phyloP scores from a whole-genome alignment of 2,329 filamentous ascomycete species.

The Aspergillus costaricaensis region DNA sequence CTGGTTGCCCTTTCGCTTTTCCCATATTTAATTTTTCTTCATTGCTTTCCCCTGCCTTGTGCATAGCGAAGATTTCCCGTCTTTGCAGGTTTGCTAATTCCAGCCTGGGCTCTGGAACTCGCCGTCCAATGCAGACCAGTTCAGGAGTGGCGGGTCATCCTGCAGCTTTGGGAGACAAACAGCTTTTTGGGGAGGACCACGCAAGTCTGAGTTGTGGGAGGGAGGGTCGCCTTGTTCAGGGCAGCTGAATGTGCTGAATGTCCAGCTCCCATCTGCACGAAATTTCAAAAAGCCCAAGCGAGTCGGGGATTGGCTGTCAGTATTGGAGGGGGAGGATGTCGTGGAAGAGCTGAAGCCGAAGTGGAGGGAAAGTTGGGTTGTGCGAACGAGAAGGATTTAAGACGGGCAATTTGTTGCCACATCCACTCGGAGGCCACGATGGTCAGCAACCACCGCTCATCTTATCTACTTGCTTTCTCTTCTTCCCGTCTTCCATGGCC shows the following conservation, averaged over 20 bases:
- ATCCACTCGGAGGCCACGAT: not conserved
- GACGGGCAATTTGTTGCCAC: slow-evolving; percentile 3
- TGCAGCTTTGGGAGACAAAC: slow-evolving; percentile 31
- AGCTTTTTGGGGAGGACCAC: slow-evolving; percentile 19
- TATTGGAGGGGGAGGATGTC: not conserved
- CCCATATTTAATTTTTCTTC: slow-evolving; percentile 7
- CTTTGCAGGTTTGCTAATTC: not conserved
- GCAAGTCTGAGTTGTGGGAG: slow-evolving; percentile 15
- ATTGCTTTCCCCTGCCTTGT: not conserved
- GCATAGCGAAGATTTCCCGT: not conserved
- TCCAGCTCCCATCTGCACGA: slow-evolving; percentile 1
- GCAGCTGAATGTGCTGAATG: slow-evolving; percentile 21
- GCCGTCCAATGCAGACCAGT: slow-evolving; percentile 25
- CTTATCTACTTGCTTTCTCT: not conserved
- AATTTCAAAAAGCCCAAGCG: not conserved
- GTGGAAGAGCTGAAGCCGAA: slow-evolving; percentile 7
- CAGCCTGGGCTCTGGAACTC: not conserved
- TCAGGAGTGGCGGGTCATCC: slow-evolving; percentile 33
- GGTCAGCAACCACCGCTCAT: not conserved
- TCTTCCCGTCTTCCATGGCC: not conserved
- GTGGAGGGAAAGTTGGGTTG: slow-evolving; percentile 4
- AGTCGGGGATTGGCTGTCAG: not conserved
- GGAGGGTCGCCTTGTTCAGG: slow-evolving; percentile 3
- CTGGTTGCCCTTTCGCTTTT: slow-evolving; percentile 1
- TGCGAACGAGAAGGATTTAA: slow-evolving; percentile 8